A percentile compares a stretch with the other conserved stretches of the same genome.
Conservation (phyloP, 495 filamentous ascomycete genomes). For the Lichina pygmaea region DNA sequence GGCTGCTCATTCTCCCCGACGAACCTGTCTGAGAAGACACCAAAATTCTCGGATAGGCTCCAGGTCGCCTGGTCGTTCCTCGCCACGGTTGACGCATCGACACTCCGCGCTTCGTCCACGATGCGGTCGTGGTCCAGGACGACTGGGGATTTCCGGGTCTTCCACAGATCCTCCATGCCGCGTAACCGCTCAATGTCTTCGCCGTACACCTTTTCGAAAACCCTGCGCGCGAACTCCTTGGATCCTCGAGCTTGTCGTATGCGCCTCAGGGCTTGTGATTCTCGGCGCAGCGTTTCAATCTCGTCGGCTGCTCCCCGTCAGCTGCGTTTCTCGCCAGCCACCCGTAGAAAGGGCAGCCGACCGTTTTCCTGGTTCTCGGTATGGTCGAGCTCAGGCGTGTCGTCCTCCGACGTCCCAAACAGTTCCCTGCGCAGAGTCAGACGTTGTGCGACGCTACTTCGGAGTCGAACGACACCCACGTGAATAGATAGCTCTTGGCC, state of each 20-base stretch:
- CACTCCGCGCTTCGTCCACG: conserved; percentile 19
- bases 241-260: conserved; percentile 68
- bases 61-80: conserved; percentile 51
- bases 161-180: conserved; percentile 97
- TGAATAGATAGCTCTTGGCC: conserved; percentile 88
- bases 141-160: conserved; percentile 44
- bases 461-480: conserved; percentile 16
- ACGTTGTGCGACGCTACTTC: no score
- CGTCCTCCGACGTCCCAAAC: conserved; percentile 76
- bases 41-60: conserved; percentile 54
- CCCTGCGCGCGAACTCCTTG: conserved; percentile 43
- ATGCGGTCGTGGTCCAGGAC: conserved; percentile 36
- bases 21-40: conserved; percentile 59
- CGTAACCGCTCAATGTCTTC: conserved; percentile 60
- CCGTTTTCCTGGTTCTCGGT: conserved; percentile 60
- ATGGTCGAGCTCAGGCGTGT: conserved; percentile 46
- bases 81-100: conserved; percentile 23
- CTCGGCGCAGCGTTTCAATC: conserved; percentile 58
- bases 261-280: conserved; percentile 56
- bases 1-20: neutral
- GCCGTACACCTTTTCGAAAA: conserved; percentile 85
- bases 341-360: conserved; percentile 7
- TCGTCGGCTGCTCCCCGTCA: conserved; percentile 32
- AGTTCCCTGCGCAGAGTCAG: conserved; percentile 33
- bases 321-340: neutral